phyloP scores from a whole-genome alignment of 768 basidiomycete species.

The Piloderma croceum region DNA sequence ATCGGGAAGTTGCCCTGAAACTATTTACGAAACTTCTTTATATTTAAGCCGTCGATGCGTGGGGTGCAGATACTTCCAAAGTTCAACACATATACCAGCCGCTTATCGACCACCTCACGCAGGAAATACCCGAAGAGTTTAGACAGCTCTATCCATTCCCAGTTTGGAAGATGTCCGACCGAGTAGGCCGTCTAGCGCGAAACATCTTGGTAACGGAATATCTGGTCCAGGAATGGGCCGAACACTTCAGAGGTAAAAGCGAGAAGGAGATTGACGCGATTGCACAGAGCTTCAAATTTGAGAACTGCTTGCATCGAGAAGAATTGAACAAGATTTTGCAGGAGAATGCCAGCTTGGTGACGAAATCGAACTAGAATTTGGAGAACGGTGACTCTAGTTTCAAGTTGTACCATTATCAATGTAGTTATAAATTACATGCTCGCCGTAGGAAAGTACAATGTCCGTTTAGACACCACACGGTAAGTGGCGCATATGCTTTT shows the following conservation, averaged over 20 bases:
- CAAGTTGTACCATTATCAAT: too few relatives aligned
- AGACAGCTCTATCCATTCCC: slow-evolving; percentile 57
- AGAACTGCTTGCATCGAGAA: slow-evolving; percentile 62
- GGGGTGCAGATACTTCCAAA: slow-evolving; percentile 62
- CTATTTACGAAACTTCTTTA: too few relatives aligned
- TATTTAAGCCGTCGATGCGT: slow-evolving; percentile 73
- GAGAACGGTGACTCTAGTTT: too few relatives aligned
- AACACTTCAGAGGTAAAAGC: slow-evolving; percentile 56
- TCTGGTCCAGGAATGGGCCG: slow-evolving; percentile 68
- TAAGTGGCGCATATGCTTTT: too few relatives aligned
- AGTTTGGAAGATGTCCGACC: slow-evolving; percentile 54
- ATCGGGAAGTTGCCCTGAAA: too few relatives aligned
- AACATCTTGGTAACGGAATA: slow-evolving; percentile 68
- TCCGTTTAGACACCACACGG: too few relatives aligned
- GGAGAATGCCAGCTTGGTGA: slow-evolving; percentile 38
- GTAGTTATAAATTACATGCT: too few relatives aligned
- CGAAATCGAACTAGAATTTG: too few relatives aligned
- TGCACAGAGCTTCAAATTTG: slow-evolving; percentile 70
- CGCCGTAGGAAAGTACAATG: too few relatives aligned
- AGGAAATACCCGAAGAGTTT: slow-evolving; percentile 47
- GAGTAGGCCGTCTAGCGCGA: slow-evolving; percentile 55
- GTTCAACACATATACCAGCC: slow-evolving; percentile 61
- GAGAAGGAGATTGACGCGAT: slow-evolving; percentile 62
- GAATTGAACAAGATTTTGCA: slow-evolving; percentile 54
- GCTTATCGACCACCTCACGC: slow-evolving; percentile 53